Percentiles rank a stretch among this genome's conserved stretches.
phyloP scores from a whole-genome alignment of 2,329 filamentous ascomycete species.

The Hortaea sp. region DNA sequence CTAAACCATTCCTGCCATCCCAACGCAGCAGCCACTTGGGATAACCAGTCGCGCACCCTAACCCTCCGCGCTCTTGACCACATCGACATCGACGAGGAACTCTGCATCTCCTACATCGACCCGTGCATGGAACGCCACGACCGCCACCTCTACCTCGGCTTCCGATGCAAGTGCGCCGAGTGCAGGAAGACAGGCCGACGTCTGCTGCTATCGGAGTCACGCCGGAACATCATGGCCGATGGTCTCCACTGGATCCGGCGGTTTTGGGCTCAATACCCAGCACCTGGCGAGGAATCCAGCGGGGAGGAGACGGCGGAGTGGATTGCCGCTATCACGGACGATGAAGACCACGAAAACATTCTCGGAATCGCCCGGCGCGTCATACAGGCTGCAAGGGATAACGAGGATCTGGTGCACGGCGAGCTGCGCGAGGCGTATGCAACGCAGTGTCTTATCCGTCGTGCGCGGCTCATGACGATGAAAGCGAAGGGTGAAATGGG shows the following conservation, averaged over 20 bases:
- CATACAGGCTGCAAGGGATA: too few species aligned
- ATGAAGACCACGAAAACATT: too few species aligned
- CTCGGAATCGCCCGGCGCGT: too few species aligned
- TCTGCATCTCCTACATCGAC: neutral
- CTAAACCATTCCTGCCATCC: constrained; percentile 1
- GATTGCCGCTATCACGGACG: too few species aligned
- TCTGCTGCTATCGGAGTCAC: neutral
- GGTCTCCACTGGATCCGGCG: neutral
- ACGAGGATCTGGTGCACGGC: too few species aligned
- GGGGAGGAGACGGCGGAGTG: too few species aligned
- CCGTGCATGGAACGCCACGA: neutral
- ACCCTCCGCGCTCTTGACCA: neutral
- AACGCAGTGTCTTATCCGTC: too few species aligned
- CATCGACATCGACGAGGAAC: neutral
- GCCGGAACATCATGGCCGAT: neutral
- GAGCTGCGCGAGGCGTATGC: too few species aligned
- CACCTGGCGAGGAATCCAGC: too few species aligned
- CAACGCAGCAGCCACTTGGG: neutral
- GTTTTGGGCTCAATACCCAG: too few species aligned
- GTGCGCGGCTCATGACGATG: too few species aligned
- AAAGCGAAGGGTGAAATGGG: too few species aligned
- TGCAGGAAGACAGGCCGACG: neutral
- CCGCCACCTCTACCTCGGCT: neutral
- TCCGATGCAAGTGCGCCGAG: neutral
- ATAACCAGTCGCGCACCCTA: neutral